Base-by-base conservation (phyloP, 2,329 filamentous ascomycete species). In the Cercospora nicotianae region DNA sequence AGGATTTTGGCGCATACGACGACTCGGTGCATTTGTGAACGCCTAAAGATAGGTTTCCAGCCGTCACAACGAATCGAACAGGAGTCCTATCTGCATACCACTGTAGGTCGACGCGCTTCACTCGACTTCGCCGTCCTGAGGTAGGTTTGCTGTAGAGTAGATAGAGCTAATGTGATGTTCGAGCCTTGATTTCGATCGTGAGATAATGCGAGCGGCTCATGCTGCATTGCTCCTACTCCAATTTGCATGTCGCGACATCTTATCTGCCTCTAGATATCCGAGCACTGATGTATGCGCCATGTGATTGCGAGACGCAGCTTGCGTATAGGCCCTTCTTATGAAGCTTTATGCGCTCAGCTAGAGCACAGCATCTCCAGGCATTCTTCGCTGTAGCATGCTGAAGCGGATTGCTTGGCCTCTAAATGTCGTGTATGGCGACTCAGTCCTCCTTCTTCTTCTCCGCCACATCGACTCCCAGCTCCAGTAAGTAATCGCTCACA, bases 401-500 rank as follows among this genome's bases (percentile, higher is more conserved):
- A 26, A 51, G 48, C 42, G 5, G 20, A 26, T 12, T 28, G 13
- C 48, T 39, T 39, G 36, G 13, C 20, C 2, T 28, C 48, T 23
- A 23, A 26, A 9, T 16, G 20, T 28, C 23, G 7, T 26, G 5
- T n/a, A 28, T 53, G 12, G 2, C 23, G 16, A 2, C 30, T 64
- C 61, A 79, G 67, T 79, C 78, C 69, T 80, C 78, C 74, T 79
- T 79, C 73, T 74, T 79, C 75, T 78, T 78, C 70, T 79, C 77
- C 2, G 71, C 76, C 39, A 72, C 69, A 57, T 77, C 76, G 26
- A 76, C 70, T 7, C 73, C 74, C 66, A 77, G 70, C 65, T 74
- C 72, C 69, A 79, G 76, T 72, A 83, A 65, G 72, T 85, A 84
- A 69, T 87, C 85, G 72, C 83, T 83, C 51, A 93, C 83, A 0